phyloP scores from a whole-genome alignment of 805 yeast genomes.

The Candida piceae region DNA sequence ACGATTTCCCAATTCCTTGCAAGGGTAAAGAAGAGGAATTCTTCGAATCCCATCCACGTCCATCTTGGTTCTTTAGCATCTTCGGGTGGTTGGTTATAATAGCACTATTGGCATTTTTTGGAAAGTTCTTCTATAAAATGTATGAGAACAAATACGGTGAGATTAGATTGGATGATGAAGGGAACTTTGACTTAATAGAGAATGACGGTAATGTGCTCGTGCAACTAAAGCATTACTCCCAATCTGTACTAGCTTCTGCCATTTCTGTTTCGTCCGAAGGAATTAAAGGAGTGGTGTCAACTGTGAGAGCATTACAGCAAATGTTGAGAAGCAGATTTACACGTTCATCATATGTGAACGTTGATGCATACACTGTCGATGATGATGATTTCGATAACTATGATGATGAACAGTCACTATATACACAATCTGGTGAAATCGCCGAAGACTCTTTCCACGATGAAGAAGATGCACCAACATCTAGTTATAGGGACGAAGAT shows the following conservation, averaged over 20 bases:
- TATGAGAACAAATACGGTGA: slow-evolving; percentile 57
- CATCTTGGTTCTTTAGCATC: slow-evolving; percentile 39
- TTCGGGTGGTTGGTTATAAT: slow-evolving; percentile 46
- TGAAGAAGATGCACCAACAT: slow-evolving; percentile 16
- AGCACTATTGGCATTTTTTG: slow-evolving; percentile 43
- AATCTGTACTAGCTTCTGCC: slow-evolving; percentile 27
- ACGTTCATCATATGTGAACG: slow-evolving; percentile 7
- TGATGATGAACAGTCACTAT: slow-evolving; percentile 1
- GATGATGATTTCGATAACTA: slow-evolving; percentile 17
- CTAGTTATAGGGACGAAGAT: slow-evolving; percentile 21
- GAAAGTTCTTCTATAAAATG: slow-evolving; percentile 26
- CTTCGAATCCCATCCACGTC: slow-evolving; percentile 48
- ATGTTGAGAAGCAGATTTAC: slow-evolving; percentile 6
- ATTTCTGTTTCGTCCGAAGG: slow-evolving; percentile 27
- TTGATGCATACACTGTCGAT: slow-evolving; percentile 19
- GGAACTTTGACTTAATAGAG: slow-evolving; percentile 30
- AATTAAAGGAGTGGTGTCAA: slow-evolving; percentile 4
- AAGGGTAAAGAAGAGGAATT: slow-evolving; percentile 78
- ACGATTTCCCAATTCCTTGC: slow-evolving; percentile 56
- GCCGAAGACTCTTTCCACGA: slow-evolving; percentile 14
- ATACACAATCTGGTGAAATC: slow-evolving; percentile 1
- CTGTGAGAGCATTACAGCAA: slow-evolving; percentile 6
- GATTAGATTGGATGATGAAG: slow-evolving; percentile 72
- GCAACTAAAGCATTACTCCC: slow-evolving; percentile 19
- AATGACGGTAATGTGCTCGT: slow-evolving; percentile 19